Evolutionary conservation across 1,139 yeast genomes (phyloP).

Genomic region (Candida sanyaensis): DNA sequence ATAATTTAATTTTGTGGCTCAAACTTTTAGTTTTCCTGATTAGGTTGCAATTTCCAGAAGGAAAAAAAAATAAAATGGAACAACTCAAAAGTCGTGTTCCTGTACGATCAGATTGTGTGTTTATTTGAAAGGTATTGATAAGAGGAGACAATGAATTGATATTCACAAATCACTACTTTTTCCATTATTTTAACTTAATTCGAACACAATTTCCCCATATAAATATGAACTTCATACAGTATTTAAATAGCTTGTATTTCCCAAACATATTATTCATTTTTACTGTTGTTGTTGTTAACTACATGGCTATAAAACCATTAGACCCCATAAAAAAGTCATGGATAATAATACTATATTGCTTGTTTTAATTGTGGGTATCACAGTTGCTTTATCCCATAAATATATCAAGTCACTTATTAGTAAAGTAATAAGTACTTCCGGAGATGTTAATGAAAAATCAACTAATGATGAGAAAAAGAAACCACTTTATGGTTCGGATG

Average conservation of each 20-base stretch:
- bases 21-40: background rate
- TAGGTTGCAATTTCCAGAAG: constrained; percentile 2
- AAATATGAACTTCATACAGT: too few relatives aligned
- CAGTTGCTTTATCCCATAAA: constrained; percentile 9
- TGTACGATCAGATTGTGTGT: background rate
- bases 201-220: constrained; percentile 1
- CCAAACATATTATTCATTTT: too few relatives aligned
- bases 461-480: background rate
- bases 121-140: background rate
- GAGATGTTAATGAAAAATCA: background rate
- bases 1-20: background rate
- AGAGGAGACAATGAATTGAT: background rate
- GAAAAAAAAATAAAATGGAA: background rate
- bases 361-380: constrained; percentile 7
- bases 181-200: constrained; percentile 7
- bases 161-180: background rate
- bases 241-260: too few relatives aligned
- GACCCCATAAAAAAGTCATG: background rate
- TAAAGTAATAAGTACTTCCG: background rate
- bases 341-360: constrained; percentile 8
- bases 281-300: too few relatives aligned
- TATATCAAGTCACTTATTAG: constrained; percentile 3
- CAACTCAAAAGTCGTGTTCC: too few relatives aligned
- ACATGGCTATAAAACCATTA: too few relatives aligned
- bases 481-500: constrained; percentile 14